Percentiles rank a stretch among this genome's conserved stretches.
Evolutionary conservation across 805 yeast species (phyloP).

Genomic region (Teunomyces cretensis): DNA sequence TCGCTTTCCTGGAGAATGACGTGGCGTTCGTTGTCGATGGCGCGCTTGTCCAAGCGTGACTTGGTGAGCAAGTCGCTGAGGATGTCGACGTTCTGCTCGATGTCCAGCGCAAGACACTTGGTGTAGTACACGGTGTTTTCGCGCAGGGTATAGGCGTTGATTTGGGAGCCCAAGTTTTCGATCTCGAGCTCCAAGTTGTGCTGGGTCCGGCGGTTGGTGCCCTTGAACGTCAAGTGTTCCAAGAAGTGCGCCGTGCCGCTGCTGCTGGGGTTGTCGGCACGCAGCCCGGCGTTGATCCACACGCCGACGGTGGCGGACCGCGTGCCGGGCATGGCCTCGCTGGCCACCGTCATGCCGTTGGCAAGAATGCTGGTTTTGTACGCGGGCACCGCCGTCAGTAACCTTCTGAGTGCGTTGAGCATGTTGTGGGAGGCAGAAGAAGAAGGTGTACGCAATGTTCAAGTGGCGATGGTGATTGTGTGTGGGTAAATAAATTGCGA

Average conservation of each 20-base stretch:
- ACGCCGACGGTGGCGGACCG: slow-evolving; percentile 97
- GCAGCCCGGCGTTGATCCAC: slow-evolving; percentile 97
- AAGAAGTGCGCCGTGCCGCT: slow-evolving; percentile 96
- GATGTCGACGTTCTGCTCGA: slow-evolving; percentile 83
- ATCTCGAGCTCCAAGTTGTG: slow-evolving; percentile 84
- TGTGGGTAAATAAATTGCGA: too few species aligned
- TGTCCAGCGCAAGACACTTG: slow-evolving; percentile 75
- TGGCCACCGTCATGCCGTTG: slow-evolving; percentile 95
- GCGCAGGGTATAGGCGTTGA: slow-evolving; percentile 97
- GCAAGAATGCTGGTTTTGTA: slow-evolving; percentile 66
- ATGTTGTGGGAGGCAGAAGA: background rate
- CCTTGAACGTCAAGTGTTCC: slow-evolving; percentile 96
- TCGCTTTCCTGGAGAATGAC: slow-evolving; percentile 96
- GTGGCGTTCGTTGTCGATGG: slow-evolving; percentile 94
- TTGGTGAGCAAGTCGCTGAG: slow-evolving; percentile 85
- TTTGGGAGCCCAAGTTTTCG: slow-evolving; percentile 94
- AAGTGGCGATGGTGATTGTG: background rate
- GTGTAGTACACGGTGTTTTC: slow-evolving; percentile 98
- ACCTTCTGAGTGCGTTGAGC: slow-evolving; percentile 2
- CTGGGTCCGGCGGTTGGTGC: slow-evolving; percentile 81
- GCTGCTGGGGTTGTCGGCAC: slow-evolving; percentile 87
- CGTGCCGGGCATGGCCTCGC: slow-evolving; percentile 82
- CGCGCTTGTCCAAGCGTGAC: slow-evolving; percentile 75
- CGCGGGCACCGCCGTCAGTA: slow-evolving; percentile 16
- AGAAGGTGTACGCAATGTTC: background rate